Percentiles rank a stretch among this genome's conserved stretches.
Conservation (phyloP, 768 basidiomycete genomes). For the Mycena metata region DNA sequence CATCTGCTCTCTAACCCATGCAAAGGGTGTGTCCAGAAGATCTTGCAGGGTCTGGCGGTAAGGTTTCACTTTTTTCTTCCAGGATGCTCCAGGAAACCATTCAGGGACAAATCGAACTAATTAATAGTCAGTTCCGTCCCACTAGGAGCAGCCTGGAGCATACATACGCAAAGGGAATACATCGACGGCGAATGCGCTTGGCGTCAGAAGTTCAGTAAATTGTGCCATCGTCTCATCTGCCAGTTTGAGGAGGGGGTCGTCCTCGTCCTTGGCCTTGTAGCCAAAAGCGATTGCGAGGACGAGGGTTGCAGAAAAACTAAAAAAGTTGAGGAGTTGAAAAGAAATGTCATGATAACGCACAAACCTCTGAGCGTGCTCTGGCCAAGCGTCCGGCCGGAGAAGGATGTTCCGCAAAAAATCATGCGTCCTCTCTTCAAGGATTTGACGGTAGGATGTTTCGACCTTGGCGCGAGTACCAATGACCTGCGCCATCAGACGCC, state of each 20-base stretch:
- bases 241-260: constrained; percentile 44
- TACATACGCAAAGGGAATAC: constrained; percentile 44
- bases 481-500: constrained; percentile 38
- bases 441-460: constrained; percentile 25
- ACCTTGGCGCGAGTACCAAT: constrained; percentile 41
- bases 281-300: constrained; percentile 49
- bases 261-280: constrained; percentile 36
- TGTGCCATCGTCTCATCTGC: constrained; percentile 44
- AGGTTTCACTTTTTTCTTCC: constrained; percentile 39
- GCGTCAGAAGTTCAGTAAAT: constrained; percentile 37
- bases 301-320: constrained; percentile 42
- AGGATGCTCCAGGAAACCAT: constrained; percentile 51
- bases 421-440: constrained; percentile 34
- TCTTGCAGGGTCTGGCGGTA: constrained; percentile 33
- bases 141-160: background rate
- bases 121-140: too few relatives aligned
- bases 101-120: constrained; percentile 39
- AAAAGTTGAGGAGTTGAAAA: background rate
- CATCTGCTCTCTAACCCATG: constrained; percentile 56
- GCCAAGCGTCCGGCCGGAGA: constrained; percentile 31
- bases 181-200: constrained; percentile 46
- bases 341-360: background rate
- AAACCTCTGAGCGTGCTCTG: constrained; percentile 34
- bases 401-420: constrained; percentile 29
- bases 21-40: constrained; percentile 42